Evolutionary conservation across 23 red algal genomes (phyloP).

Genomic region (Gracilariopsis chorda): DNA sequence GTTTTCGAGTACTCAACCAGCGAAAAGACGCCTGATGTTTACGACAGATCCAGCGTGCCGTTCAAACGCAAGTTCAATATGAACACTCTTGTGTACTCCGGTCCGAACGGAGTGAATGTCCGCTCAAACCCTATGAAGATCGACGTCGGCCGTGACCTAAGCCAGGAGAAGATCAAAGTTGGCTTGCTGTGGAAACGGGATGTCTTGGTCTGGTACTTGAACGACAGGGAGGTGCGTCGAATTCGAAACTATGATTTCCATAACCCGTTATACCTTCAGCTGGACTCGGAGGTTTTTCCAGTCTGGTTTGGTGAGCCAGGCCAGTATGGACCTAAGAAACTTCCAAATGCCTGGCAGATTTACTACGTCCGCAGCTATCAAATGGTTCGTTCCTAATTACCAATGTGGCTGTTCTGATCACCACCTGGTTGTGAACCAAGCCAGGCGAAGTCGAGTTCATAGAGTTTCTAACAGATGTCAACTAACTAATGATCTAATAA

Average conservation of each 20-base stretch:
- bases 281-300: slow-evolving; percentile 52
- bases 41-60: neutral
- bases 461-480: no score
- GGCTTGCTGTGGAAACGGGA: slow-evolving; percentile 21
- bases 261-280: slow-evolving; percentile 26
- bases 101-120: neutral
- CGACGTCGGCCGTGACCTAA: slow-evolving; percentile 7
- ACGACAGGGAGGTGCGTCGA: slow-evolving; percentile 26
- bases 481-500: no score
- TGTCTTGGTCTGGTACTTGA: slow-evolving; percentile 34
- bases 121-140: neutral
- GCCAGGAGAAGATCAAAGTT: slow-evolving; percentile 26
- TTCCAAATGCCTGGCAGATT: slow-evolving; percentile 43
- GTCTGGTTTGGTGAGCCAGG: slow-evolving; percentile 52
- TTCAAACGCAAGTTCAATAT: slow-evolving; percentile 38
- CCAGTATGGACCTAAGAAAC: slow-evolving; percentile 10
- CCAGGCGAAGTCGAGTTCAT: no score
- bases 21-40: neutral
- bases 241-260: slow-evolving; percentile 37
- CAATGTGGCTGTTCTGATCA: no score
- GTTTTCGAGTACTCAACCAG: slow-evolving; percentile 49
- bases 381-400: no score
- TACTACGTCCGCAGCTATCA: slow-evolving; percentile 45
- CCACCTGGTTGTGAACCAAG: no score
- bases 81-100: neutral